phyloP scores from a whole-genome alignment of 73 alveolate species.

The Symbiodinium natans region DNA sequence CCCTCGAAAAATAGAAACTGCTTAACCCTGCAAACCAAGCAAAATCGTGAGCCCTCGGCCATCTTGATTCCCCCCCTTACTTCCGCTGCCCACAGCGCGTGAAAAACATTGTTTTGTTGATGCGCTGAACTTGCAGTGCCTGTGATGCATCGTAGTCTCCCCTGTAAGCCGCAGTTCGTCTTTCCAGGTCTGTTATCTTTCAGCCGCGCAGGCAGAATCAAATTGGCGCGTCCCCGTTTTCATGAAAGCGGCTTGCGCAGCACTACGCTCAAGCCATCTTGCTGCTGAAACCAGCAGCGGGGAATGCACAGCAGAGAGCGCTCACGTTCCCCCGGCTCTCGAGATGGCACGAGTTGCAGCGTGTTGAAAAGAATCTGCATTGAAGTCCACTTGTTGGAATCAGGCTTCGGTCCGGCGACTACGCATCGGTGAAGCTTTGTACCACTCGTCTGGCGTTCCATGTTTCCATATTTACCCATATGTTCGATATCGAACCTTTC shows the following conservation, averaged over 20 bases:
- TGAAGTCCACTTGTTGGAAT: neutral
- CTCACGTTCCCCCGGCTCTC: constrained; percentile 21
- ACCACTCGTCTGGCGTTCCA: neutral
- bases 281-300: constrained; percentile 23
- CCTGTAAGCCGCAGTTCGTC: neutral
- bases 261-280: constrained; percentile 44
- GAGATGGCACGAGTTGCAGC: neutral
- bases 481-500: neutral
- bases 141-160: neutral
- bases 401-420: neutral
- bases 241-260: constrained; percentile 6
- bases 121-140: constrained; percentile 18
- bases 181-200: neutral
- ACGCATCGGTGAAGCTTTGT: neutral
- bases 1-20: too few relatives aligned
- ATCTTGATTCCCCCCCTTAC: too few relatives aligned
- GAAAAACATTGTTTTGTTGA: neutral
- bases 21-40: neutral
- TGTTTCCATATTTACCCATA: neutral
- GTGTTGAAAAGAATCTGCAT: too few relatives aligned
- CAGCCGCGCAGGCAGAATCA: neutral
- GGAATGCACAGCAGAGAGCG: constrained; percentile 18
- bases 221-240: constrained; percentile 6
- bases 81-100: too few relatives aligned
- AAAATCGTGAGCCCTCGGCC: too few relatives aligned